Evolutionary conservation across 176 grass and related monocot species (phyloP), one percentile per base, ranked within the genome.

Genomic region (Calamus simplicifolius): DNA sequence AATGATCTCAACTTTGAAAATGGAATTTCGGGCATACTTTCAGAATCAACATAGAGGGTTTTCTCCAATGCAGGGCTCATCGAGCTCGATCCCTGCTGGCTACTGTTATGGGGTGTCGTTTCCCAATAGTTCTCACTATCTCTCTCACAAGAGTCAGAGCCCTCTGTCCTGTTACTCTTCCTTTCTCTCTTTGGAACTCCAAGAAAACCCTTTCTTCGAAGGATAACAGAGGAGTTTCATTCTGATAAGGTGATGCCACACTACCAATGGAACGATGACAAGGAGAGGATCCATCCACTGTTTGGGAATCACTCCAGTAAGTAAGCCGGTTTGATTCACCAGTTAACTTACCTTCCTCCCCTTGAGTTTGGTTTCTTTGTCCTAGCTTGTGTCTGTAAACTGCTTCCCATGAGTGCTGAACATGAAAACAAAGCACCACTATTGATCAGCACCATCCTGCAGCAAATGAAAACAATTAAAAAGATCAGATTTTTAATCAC

Each of bases 331-430:
- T 95, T 15, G 88, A 89, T 56, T 93, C 81, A 19, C 82, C 81
- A 58, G 82, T 86, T 61, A 85, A 48, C 61, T 86, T 98, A 70
- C 81, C 89, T 31, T 89, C 82, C 27, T 77, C 75, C 49, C 28
- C 63, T 76, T 83, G 72, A 49, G 52, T 28, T 78, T 73, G 27
- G 67, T 83, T 73, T 59, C 80, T 79, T 69, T 84, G 79, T 57
- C 79, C 84, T 48, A 88, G 49, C 63, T 98, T 93, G 69, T 93
- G 82, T 50, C 80, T 89, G 48, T 84, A 89, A 61, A 93, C 85
- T 16, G 78, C 81, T 57, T 89, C 94, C 94, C 94, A 93, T 56
- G 80, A 89, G 48, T 74, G 81, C 94, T 98, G 86, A 51, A 67
- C 50, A 63, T 48, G 28, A 48, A 53, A 31, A 61, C 4, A 2